Evolutionary conservation across 2,329 filamentous ascomycete species (phyloP), one percentile per base, ranked within the genome.

Genomic region (Huntiella bhutanensis): DNA sequence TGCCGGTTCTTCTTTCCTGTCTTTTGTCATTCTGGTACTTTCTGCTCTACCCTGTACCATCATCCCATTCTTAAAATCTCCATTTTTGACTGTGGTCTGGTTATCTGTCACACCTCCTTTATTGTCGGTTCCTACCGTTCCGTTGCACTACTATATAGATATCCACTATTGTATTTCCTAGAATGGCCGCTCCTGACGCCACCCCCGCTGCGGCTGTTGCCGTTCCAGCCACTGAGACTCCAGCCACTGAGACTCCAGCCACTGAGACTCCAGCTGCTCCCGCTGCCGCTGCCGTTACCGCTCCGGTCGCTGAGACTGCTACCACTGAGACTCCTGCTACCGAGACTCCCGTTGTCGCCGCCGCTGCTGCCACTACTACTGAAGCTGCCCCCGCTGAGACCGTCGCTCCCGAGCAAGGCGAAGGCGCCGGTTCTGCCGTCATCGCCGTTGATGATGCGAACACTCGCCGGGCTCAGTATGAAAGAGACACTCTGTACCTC

Each of bases 401-500:
- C 13, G 22, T 41, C 22, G 5, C 17, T 5, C 11, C 43, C 6
- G 13, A 13, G 5, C 10, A 33, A 28, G 12, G 15, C 11, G 6
- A 36, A 19, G 16, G 36, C 15, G 13, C 35, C 6, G 19, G 33
- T 32, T n/a, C 28, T 12, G 45, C n/a, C 16, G 16, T 15, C 7
- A 38, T 37, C 19, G 11, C 33, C 15, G 33, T 37, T 15, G 19
- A 42, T 6, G 15, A 35, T 5, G 43, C 33, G 4, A 17, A 32
- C 6, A 15, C 43, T 13, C 38, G 43, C 16, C 43, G 28, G 10
- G 48, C 48, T 10, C 43, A 45, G 33, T 49, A 49, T 22, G 48
- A 49, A 6, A 44, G 43, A 5, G 48, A 49, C 17, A 46, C 48
- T 13, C 36, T 49, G 15, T 49, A 49, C 13, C 48, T 49, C 5